Evolutionary conservation across 2,329 filamentous ascomycete species (phyloP).

Genomic region (Talaromyces albobiverticillius): DNA sequence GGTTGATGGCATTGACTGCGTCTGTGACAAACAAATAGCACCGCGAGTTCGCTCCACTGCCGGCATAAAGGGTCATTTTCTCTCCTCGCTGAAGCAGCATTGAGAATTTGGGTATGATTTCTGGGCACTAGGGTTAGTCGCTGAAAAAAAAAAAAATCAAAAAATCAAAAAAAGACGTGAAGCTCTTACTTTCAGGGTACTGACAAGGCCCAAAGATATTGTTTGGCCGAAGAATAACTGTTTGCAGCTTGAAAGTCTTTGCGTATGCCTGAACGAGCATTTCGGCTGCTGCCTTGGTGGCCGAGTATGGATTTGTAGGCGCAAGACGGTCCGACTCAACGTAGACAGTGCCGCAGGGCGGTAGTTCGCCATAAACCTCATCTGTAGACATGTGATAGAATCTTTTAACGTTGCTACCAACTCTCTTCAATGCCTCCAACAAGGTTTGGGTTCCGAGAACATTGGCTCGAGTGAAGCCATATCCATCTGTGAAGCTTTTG

Average conservation of each 20-base stretch:
- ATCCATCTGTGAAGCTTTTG: conserved; percentile 77
- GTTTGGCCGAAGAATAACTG: conserved; percentile 77
- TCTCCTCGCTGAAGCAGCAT: conserved; percentile 65
- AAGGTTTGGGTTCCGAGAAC: conserved; percentile 82
- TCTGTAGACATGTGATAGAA: conserved; percentile 84
- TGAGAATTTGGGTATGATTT: conserved; percentile 81
- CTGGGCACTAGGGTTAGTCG: conserved; percentile 40
- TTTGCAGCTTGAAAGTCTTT: conserved; percentile 53
- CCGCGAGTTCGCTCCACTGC: conserved; percentile 70
- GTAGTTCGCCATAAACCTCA: conserved; percentile 78
- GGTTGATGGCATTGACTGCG: conserved; percentile 78
- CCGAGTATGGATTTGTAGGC: conserved; percentile 75
- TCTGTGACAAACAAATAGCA: conserved; percentile 77
- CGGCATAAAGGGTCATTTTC: conserved; percentile 67
- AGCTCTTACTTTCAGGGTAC: conserved; percentile 78
- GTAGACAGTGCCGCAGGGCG: conserved; percentile 70
- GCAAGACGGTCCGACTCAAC: conserved; percentile 59
- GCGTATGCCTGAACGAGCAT: conserved; percentile 81
- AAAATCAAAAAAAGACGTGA: no score
- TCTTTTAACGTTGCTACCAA: conserved; percentile 59
- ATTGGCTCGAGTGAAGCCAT: conserved; percentile 76
- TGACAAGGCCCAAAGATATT: conserved; percentile 85
- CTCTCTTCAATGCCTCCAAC: conserved; percentile 71
- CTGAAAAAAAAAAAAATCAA: no score
- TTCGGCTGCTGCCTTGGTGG: conserved; percentile 77